Percentiles rank a stretch among this genome's conserved stretches.
These are phyloP conservation scores for Megacollybia marginata DNA, from an alignment of 768 basidiomycete genomes.

Conservation along the genomic window DNA sequence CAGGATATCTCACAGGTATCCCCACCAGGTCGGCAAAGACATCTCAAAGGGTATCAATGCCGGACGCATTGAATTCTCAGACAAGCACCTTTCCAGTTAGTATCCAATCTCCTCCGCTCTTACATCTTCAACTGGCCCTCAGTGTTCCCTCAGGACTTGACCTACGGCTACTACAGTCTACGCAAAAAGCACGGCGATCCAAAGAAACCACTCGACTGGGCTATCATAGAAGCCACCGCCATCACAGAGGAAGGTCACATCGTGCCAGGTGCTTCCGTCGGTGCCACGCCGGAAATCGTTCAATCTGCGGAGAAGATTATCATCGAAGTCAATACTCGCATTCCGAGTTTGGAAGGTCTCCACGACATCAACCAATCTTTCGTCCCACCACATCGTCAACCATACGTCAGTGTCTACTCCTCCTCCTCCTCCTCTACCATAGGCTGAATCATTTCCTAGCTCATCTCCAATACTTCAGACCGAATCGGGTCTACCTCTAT, in stretches of 20 bases:
- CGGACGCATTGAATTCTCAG: constrained; percentile 38
- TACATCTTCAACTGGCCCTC: not conserved
- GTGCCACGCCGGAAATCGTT: constrained; percentile 42
- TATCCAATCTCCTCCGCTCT: not conserved
- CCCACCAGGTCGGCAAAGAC: constrained; percentile 44
- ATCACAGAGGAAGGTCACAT: constrained; percentile 41
- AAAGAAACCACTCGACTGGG: constrained; percentile 38
- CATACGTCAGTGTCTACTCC: constrained; percentile 21
- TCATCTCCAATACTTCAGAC: constrained; percentile 35
- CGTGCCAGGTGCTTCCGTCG: constrained; percentile 40
- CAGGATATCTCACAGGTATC: constrained; percentile 36
- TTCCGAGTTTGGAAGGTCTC: constrained; percentile 39
- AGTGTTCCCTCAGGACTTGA: constrained; percentile 46
- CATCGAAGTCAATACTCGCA: constrained; percentile 40
- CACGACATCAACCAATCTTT: constrained; percentile 42
- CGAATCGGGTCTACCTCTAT: constrained; percentile 38
- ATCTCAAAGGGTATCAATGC: constrained; percentile 41
- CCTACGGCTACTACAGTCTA: constrained; percentile 40
- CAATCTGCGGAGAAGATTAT: constrained; percentile 41
- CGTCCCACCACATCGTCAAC: constrained; percentile 34
- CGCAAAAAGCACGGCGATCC: constrained; percentile 37
- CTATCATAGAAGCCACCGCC: constrained; percentile 42
- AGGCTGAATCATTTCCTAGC: constrained; percentile 12
- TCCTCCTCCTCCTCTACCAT: not conserved
- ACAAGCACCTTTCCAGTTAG: constrained; percentile 43